phyloP scores from a whole-genome alignment of 2,329 filamentous ascomycete species.

The Pseudocercospora macadamiae region DNA sequence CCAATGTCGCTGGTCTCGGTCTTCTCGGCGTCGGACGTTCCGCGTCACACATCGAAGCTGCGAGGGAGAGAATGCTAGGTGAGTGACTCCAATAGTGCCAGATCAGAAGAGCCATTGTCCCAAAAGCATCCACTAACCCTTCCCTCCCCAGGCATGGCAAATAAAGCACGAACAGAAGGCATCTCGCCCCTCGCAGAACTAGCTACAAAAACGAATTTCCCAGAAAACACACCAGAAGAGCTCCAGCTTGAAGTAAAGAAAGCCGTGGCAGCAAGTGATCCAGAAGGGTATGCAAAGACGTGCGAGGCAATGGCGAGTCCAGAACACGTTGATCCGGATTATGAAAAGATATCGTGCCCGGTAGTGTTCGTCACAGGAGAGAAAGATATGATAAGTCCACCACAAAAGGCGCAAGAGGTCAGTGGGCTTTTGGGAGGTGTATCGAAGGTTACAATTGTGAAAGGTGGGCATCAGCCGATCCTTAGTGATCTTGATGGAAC shows the following conservation, averaged over 20 bases:
- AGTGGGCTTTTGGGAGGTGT: slow-evolving; percentile 7
- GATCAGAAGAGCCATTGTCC: no score
- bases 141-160: no score
- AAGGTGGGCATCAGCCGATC: slow-evolving; percentile 19
- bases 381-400: slow-evolving; percentile 16
- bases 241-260: background rate
- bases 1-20: slow-evolving; percentile 36
- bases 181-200: slow-evolving; percentile 8
- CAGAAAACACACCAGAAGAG: slow-evolving; percentile 5
- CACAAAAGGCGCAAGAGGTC: slow-evolving; percentile 6
- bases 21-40: slow-evolving; percentile 19
- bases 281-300: slow-evolving; percentile 16
- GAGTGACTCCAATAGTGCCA: no score
- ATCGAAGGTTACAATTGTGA: slow-evolving; percentile 6
- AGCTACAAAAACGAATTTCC: slow-evolving; percentile 13
- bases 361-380: slow-evolving; percentile 11
- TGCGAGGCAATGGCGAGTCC: slow-evolving; percentile 15
- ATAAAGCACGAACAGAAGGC: slow-evolving; percentile 11
- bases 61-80: slow-evolving; percentile 10
- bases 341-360: slow-evolving; percentile 11
- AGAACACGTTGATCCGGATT: slow-evolving; percentile 14
- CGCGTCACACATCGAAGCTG: slow-evolving; percentile 17
- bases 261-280: slow-evolving; percentile 11
- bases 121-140: no score
- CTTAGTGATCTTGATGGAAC: slow-evolving; percentile 14